Evolutionary conservation across 2,329 filamentous ascomycete species (phyloP).

Genomic region (Fulvia fulva): DNA sequence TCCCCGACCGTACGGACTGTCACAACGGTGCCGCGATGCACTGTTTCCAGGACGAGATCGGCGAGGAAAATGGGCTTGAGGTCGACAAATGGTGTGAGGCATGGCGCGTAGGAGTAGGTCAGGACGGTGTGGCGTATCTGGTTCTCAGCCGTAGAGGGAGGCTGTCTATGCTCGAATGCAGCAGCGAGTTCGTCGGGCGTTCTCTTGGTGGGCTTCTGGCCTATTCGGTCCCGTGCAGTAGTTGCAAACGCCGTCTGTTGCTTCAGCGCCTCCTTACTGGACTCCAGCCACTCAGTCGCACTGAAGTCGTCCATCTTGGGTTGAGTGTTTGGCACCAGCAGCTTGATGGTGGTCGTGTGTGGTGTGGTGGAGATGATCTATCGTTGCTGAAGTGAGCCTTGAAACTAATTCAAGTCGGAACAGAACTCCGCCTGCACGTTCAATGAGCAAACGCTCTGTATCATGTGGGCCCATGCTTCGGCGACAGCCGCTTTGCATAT

Average conservation of each 20-base stretch:
- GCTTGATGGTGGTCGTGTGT: no score
- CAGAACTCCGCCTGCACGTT: background rate
- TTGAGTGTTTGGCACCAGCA: no score
- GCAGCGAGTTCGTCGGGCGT: no score
- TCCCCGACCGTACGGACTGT: slow-evolving; percentile 20
- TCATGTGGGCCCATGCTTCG: background rate
- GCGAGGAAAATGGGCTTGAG: slow-evolving; percentile 18
- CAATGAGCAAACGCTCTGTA: background rate
- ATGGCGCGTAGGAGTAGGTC: slow-evolving; percentile 22
- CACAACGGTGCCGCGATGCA: slow-evolving; percentile 20
- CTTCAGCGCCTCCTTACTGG: no score
- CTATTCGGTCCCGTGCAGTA: no score
- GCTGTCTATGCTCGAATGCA: no score
- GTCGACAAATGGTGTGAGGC: slow-evolving; percentile 9
- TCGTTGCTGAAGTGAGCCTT: background rate
- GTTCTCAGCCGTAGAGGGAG: no score
- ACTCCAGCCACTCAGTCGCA: no score
- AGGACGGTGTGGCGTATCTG: slow-evolving; percentile 8
- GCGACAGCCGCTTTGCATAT: background rate
- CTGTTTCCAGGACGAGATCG: slow-evolving; percentile 22
- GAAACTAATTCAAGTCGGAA: background rate
- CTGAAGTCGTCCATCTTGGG: no score
- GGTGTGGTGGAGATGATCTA: background rate
- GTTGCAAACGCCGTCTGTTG: no score
- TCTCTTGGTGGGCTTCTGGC: no score